These are phyloP conservation scores for Rhizomucor miehei DNA, from an alignment of 371 early-diverging fungal species.

Conservation along the genomic window DNA sequence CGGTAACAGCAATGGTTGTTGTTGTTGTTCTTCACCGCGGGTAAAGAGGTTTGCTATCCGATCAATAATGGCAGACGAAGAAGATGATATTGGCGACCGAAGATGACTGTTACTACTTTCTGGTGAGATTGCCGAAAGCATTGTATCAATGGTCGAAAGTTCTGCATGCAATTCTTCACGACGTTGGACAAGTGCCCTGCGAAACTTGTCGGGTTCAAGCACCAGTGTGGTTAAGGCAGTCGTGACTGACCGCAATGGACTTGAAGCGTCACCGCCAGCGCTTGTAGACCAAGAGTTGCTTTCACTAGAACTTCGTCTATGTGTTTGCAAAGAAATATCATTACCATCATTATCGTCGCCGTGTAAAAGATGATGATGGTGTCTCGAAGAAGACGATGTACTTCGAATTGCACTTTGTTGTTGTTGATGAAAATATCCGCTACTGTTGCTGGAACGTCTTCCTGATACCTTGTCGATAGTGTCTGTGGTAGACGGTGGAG, in stretches of 20 bases:
- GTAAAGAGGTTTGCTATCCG: background rate
- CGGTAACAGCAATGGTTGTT: conserved; percentile 3
- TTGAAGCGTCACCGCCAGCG: background rate
- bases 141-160: conserved; percentile 1
- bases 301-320: background rate
- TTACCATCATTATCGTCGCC: no score
- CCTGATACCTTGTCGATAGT: no score
- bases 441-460: no score
- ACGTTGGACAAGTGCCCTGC: conserved; percentile 17
- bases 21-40: background rate
- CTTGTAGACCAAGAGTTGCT: background rate
- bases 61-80: background rate
- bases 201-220: conserved; percentile 27
- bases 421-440: no score
- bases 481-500: no score
- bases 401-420: no score
- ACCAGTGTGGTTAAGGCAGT: conserved; percentile 11
- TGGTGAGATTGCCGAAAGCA: conserved; percentile 1
- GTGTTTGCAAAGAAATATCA: background rate
- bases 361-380: no score
- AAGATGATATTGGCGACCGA: background rate
- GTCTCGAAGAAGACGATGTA: no score
- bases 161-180: conserved; percentile 23
- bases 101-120: background rate
- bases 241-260: background rate